A percentile compares a stretch with the other conserved stretches of the same genome.
Evolutionary conservation across 306 rosid genomes (phyloP).

Genomic region (Lotus japonicus): DNA sequence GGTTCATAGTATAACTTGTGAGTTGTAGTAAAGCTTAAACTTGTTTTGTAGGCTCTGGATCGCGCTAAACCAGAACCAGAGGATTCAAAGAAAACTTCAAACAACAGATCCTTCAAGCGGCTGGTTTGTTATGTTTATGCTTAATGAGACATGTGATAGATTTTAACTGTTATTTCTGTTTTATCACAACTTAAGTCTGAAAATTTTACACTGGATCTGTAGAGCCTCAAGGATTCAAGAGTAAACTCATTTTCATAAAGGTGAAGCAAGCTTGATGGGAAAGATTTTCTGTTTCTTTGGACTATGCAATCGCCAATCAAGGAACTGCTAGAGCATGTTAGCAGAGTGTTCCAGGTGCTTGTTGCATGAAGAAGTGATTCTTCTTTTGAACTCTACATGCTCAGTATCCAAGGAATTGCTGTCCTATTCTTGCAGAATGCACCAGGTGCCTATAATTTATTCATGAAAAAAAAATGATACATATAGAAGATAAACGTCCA

Average conservation of each 20-base stretch:
- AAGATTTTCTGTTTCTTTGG: conserved; percentile 20
- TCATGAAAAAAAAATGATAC: conserved; percentile 5
- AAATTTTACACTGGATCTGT: conserved; percentile 15
- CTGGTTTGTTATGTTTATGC: conserved; percentile 47
- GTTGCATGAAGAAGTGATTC: conserved; percentile 22
- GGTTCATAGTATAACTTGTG: neutral
- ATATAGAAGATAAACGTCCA: conserved; percentile 14
- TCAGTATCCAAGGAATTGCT: conserved; percentile 21
- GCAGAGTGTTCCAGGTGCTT: conserved; percentile 22
- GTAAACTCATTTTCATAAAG: conserved; percentile 33
- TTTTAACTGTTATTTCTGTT: neutral
- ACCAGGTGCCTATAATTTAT: conserved; percentile 37
- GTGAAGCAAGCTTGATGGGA: conserved; percentile 15
- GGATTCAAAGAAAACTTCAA: conserved; percentile 37
- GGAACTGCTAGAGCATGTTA: conserved; percentile 25
- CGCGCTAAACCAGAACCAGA: conserved; percentile 75
- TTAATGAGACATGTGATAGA: conserved; percentile 14
- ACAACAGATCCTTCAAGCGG: conserved; percentile 76
- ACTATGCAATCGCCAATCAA: conserved; percentile 8
- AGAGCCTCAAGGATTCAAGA: conserved; percentile 68
- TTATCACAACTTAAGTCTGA: neutral
- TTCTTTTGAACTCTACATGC: conserved; percentile 19
- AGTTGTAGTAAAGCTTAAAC: neutral
- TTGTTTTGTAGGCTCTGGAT: conserved; percentile 57
- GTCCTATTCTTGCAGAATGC: conserved; percentile 16